Base-by-base conservation (phyloP, 306 rosid species). In the Bauhinia variegata region DNA sequence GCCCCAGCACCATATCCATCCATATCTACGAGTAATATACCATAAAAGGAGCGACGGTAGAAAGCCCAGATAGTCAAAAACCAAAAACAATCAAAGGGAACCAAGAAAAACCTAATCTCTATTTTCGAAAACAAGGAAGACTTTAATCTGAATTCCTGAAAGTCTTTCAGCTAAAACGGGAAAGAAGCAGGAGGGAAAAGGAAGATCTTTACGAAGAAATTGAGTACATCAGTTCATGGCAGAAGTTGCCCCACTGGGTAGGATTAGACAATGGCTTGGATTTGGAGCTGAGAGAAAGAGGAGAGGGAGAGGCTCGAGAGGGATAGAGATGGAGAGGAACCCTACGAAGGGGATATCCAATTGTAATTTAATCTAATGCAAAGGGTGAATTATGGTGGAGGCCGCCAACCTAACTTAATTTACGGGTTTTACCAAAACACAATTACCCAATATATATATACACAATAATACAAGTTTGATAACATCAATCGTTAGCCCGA, bases 1-100 rank as follows among this genome's bases (percentile, higher is more conserved):
- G 68, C 74, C 77, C 86, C 84, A 62, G 58, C 71, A 67, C 71
- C 78, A 38, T 70, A 74, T 67, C 79, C 77, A 51, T 85, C 87
- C 89, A 84, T 82, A 7, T 63, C 67, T 39, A 65, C 38, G 34
- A 64, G 23, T 51, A 19, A 4, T 46, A 14, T 46, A 3, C n/a
- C 7, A 8, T 4, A 13, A 46, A n/a, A 14, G 7, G 5, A 34
- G 38, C 5, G 7, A 4, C 38, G 7, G 38, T 7, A 3, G 5
- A 7, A 34, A 34, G 38, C n/a, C n/a, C n/a, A n/a, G 38, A 34
- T 3, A 34, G 5, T 7, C 38, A 59, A 42, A 15, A 62, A 10
- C n/a, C 28, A 34, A 34, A 34, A 34, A 3, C 38, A 7, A 38
- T 8, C n/a, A n/a, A n/a, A n/a, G n/a, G n/a, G n/a, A n/a, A n/a